Evolutionary conservation across 2,329 filamentous ascomycete genomes (phyloP), one percentile per base, ranked within the genome.

Genomic region (Harringtonia aguacate): DNA sequence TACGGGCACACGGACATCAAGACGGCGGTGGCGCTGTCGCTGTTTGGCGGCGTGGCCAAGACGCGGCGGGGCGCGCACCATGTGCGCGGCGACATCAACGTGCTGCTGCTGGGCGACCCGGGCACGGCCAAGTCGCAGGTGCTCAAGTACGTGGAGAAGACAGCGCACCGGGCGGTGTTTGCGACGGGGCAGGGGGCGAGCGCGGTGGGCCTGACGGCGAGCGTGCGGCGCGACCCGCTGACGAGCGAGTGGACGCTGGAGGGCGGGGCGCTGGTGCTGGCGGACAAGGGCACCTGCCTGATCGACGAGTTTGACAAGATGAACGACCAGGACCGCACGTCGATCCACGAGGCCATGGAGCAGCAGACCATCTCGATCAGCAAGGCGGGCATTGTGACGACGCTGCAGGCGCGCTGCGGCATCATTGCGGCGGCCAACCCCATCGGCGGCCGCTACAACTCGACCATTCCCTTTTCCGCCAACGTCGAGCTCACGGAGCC

Each of bases 281-380:
- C 92, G 15, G 92, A 98, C 61, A 84, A 86, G 52, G 92, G 92
- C 34, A 95, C 87, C 15, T 97, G 92, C 58, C 72, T 98, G 27
- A 98, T 98, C 50, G 92, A 98, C 56, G 92, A 98, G 65, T 98
- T 98, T 56, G 92, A 98, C 75, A 98, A 98, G 73, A 98, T 98
- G 92, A 97, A 97, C 61, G 92, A 98, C 61, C 88, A 97, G 60
- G 92, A 98, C 62, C 80, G 92, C 52, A 97, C 92, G 1, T 95
- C 88, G 8, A 98, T 98, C 54, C 92, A 98, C 74, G 92, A 98
- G 71, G 92, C 92, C 48, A 98, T 98, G 92, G 92, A 98, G 64
- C 92, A 98, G 65, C 92, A 98, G 66, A 98, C 92, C 2, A 98
- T 98, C 53, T 97, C 90, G 48, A 98, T 98, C 58, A 95, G 88